Percentiles rank a stretch among this genome's conserved stretches.
Evolutionary conservation across 768 basidiomycete genomes (phyloP).

Genomic region (Lanmaoa pseudosensibilis): DNA sequence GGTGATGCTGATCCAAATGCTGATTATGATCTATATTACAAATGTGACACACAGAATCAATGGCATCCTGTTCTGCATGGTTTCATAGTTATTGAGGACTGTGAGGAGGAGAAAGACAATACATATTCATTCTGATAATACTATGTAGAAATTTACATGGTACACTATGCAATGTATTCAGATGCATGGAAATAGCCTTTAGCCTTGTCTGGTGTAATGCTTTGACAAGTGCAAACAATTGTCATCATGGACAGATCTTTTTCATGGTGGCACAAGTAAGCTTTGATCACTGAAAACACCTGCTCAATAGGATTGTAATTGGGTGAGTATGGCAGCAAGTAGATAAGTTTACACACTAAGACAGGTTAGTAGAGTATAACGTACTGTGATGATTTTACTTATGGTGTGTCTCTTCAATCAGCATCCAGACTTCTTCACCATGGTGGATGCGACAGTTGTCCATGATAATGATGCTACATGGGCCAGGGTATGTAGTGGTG

Average conservation of each 20-base stretch:
- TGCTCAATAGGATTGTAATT: conserved; percentile 29
- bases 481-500: too few species aligned
- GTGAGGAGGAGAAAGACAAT: neutral
- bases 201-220: conserved; percentile 2
- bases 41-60: neutral
- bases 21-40: conserved; percentile 9
- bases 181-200: conserved; percentile 1
- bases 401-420: conserved; percentile 23
- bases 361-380: neutral
- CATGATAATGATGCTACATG: conserved; percentile 9
- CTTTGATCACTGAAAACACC: neutral
- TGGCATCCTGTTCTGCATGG: conserved; percentile 7
- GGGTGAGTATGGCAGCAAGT: conserved; percentile 22
- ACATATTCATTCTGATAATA: neutral
- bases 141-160: neutral
- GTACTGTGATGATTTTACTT: neutral
- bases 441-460: conserved; percentile 24
- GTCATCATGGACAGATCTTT: neutral
- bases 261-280: neutral
- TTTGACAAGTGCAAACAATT: conserved; percentile 2
- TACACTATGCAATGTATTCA: conserved; percentile 2
- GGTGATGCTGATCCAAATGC: neutral
- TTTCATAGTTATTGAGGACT: neutral
- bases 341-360: conserved; percentile 24
- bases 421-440: conserved; percentile 14